phyloP scores from a whole-genome alignment of 1,139 yeast genomes.

The Candida dubliniensis region DNA sequence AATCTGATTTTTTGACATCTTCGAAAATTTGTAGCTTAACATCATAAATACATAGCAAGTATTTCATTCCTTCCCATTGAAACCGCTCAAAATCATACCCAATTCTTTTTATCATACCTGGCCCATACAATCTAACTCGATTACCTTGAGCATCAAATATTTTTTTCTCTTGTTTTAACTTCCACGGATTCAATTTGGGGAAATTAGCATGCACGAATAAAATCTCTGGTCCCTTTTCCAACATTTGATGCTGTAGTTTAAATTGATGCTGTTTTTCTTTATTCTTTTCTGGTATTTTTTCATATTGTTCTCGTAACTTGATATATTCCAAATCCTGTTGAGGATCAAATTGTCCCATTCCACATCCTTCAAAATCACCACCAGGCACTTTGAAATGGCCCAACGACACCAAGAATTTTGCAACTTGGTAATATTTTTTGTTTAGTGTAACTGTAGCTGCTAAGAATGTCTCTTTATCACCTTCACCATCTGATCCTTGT shows the following conservation, averaged over 20 bases:
- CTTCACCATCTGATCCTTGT: slow-evolving; percentile 86
- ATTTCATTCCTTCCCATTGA: slow-evolving; percentile 61
- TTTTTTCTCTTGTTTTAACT: slow-evolving; percentile 40
- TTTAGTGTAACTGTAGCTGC: slow-evolving; percentile 72
- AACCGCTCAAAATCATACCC: slow-evolving; percentile 61
- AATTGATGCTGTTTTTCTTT: slow-evolving; percentile 7
- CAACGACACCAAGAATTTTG: slow-evolving; percentile 52
- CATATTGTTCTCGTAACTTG: slow-evolving; percentile 6
- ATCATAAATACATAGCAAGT: slow-evolving; percentile 55
- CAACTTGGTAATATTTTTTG: slow-evolving; percentile 68
- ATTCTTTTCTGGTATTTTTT: slow-evolving; percentile 11
- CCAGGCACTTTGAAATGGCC: slow-evolving; percentile 45
- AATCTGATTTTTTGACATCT: slow-evolving; percentile 41
- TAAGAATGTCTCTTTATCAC: slow-evolving; percentile 85
- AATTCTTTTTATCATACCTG: slow-evolving; percentile 49
- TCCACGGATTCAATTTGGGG: slow-evolving; percentile 65
- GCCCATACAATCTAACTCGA: slow-evolving; percentile 53
- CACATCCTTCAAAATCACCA: slow-evolving; percentile 55
- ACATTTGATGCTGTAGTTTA: slow-evolving; percentile 18
- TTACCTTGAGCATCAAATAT: slow-evolving; percentile 42
- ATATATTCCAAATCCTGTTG: slow-evolving; percentile 48
- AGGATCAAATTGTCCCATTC: slow-evolving; percentile 76
- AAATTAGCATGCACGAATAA: slow-evolving; percentile 66
- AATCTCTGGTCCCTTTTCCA: slow-evolving; percentile 37
- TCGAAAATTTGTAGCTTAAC: slow-evolving; percentile 47